Conservation (phyloP, 129 eudicot genomes). For the Lonicera japonica region DNA sequence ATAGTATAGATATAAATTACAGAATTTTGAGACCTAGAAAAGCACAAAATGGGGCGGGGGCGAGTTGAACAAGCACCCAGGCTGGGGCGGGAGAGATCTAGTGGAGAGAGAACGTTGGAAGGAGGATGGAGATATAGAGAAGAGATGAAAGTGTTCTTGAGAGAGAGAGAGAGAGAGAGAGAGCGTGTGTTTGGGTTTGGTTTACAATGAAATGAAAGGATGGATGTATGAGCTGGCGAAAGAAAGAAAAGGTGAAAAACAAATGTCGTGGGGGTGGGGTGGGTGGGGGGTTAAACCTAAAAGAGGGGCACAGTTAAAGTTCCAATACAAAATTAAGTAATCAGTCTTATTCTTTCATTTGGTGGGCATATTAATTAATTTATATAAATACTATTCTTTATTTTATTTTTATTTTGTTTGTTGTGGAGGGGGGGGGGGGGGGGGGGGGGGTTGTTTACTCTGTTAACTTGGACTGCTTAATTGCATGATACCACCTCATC, state of each 20-base stretch:
- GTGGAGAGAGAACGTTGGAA: slow-evolving; percentile 34
- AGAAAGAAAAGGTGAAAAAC: background rate
- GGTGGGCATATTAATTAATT: too few relatives aligned
- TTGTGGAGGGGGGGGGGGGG: too few relatives aligned
- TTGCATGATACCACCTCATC: too few relatives aligned
- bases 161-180: background rate
- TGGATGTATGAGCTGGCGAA: slow-evolving; percentile 1
- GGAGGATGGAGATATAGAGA: slow-evolving; percentile 22
- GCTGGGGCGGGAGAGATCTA: slow-evolving; percentile 36
- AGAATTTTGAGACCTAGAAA: slow-evolving; percentile 1
- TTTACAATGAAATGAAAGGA: background rate
- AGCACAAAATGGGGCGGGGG: slow-evolving; percentile 4
- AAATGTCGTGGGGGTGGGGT: background rate
- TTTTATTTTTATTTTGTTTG: too few relatives aligned
- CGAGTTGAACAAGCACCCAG: slow-evolving; percentile 33
- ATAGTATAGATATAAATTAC: too few relatives aligned
- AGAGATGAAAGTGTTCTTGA: background rate
- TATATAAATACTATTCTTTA: too few relatives aligned
- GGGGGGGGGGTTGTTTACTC: too few relatives aligned
- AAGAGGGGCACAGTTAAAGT: background rate
- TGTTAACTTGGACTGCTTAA: too few relatives aligned
- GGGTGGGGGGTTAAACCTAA: background rate
- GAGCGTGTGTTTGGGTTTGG: too few relatives aligned
- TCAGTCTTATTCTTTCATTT: too few relatives aligned
- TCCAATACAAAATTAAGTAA: too few relatives aligned